Base-by-base conservation (phyloP, 768 basidiomycete species). In the Termitomyces sp. region DNA sequence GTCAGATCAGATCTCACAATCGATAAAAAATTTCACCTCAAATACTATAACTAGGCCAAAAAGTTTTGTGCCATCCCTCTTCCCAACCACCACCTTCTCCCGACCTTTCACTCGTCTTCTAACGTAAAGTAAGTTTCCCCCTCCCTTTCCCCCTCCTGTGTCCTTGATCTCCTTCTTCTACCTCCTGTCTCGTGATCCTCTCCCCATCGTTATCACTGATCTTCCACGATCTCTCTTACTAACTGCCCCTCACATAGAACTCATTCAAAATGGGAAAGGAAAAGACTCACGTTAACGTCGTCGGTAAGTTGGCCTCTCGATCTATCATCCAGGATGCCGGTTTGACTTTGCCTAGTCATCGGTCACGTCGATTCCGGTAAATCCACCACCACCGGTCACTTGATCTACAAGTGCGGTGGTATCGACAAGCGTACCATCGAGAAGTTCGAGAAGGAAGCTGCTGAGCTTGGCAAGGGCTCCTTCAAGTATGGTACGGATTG, bases 381-480 rank as follows among this genome's bases (percentile, higher is more conserved):
- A 83, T 98, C 96, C 60, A 99, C 97, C 80, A 99, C 97, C 72
- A 99, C 97, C 69, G 97, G 97, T 68, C 97, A 99, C 83, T 85
- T 99, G 83, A 98, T 98, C 88, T 98, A 98, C 93, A 97, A 99
- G 89, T 99, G 97, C 77, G 97, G 97, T 88, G 97, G 97, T 91
- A 99, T 99, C 83, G 97, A 99, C 78, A 99, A 98, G 86, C 94
- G 94, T 88, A 95, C 93, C 75, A 95, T 96, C 67, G 94, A 95
- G 81, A 97, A 98, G 84, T 98, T 98, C 84, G 97, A 99, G 86
- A 99, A 99, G 89, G 97, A 99, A 82, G 97, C 97, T 70, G 93
- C 94, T 82, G 97, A 99, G 77, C 92, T 99, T 74, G 97, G 97
- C 75, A 99, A 99, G 84, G 94, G 95, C 76, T 93, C 93, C 75